Conservation (phyloP, 1,139 yeast genomes). For the Sugiyamaella pinicola region DNA sequence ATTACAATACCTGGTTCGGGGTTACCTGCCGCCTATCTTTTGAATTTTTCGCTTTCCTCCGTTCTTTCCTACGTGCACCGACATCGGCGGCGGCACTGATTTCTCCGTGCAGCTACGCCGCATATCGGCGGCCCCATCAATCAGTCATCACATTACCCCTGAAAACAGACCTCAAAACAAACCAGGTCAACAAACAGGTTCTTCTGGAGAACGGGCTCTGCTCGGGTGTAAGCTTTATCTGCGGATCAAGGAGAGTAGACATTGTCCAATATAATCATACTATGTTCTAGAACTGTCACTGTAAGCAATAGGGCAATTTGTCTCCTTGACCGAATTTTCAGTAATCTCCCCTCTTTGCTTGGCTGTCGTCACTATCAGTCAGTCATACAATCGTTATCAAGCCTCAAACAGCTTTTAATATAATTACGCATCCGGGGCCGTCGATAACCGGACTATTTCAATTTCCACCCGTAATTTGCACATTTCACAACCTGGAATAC, state of each 20-base stretch:
- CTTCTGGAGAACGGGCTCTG: no score
- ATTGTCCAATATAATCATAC: no score
- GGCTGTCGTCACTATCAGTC: no score
- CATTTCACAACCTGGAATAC: no score
- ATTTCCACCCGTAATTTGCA: no score
- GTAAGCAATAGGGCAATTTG: no score
- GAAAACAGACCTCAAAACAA: not conserved
- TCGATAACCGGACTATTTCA: conserved; percentile 1
- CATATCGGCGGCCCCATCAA: not conserved
- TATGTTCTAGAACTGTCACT: no score
- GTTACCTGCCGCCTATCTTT: not conserved
- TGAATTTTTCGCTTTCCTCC: not conserved
- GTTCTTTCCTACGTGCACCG: not conserved
- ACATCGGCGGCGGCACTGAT: conserved; percentile 1
- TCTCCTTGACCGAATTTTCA: no score
- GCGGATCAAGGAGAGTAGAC: no score
- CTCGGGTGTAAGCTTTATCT: no score
- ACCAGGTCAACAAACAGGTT: not conserved
- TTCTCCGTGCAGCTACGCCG: not conserved
- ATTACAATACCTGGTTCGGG: not conserved
- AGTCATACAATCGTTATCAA: no score
- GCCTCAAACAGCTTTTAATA: not conserved
- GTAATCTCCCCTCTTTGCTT: not conserved
- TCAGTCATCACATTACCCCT: conserved; percentile 2
- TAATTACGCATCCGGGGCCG: conserved; percentile 1